Conservation (phyloP, 2,329 filamentous ascomycete genomes). For the Zasmidium citrigriseum region DNA sequence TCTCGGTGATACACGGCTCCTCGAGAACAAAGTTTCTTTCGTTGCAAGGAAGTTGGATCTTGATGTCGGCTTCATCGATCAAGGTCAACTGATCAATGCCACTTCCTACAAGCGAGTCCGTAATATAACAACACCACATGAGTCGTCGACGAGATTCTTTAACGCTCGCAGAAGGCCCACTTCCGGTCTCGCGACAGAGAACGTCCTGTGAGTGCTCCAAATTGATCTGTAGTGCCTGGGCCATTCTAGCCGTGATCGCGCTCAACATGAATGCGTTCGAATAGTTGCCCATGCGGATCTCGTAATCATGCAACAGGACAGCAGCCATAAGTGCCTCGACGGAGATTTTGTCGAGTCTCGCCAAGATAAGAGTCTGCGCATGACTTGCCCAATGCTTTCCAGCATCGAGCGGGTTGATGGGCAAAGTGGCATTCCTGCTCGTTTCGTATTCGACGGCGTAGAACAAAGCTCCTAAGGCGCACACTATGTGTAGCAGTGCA, state of each 20-base stretch:
- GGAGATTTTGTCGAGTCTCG: constrained; percentile 23
- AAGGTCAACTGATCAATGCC: constrained; percentile 28
- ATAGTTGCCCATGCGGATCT: constrained; percentile 27
- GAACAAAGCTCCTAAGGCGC: constrained; percentile 26
- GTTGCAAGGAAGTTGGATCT: constrained; percentile 28
- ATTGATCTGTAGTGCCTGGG: constrained; percentile 28
- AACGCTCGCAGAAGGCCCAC: constrained; percentile 25
- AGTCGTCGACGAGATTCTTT: constrained; percentile 28
- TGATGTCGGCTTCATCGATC: constrained; percentile 28
- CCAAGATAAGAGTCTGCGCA: constrained; percentile 25
- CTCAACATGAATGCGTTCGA: constrained; percentile 29
- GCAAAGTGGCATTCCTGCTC: constrained; percentile 8
- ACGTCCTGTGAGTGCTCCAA: constrained; percentile 28
- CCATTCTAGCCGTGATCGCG: constrained; percentile 27
- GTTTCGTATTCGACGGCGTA: constrained; percentile 23
- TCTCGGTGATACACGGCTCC: constrained; percentile 28
- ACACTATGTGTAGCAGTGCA: constrained; percentile 25
- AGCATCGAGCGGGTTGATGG: constrained; percentile 24
- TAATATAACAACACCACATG: constrained; percentile 30
- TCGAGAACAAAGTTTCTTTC: constrained; percentile 28
- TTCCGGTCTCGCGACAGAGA: constrained; percentile 23
- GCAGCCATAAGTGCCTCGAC: constrained; percentile 29
- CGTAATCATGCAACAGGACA: constrained; percentile 26
- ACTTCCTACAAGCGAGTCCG: constrained; percentile 25
- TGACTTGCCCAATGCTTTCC: constrained; percentile 26